These are phyloP conservation scores for Beauveria brongniartii DNA, from an alignment of 2,329 filamentous ascomycete species.

Conservation along the genomic window DNA sequence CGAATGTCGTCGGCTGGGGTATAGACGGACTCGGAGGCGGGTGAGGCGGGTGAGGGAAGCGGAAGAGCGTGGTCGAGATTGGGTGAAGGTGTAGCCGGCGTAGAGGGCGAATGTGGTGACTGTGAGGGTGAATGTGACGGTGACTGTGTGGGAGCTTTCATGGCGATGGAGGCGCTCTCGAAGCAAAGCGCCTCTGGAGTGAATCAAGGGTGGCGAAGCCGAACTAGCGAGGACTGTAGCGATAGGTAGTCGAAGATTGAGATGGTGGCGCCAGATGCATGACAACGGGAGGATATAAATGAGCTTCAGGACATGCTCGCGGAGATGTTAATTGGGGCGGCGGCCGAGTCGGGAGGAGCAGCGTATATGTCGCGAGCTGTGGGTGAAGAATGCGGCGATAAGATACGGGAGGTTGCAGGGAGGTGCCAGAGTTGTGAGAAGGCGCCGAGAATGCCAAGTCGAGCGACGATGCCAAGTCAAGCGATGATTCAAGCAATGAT, in stretches of 20 bases:
- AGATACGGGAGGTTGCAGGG: not conserved
- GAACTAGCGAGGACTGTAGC: not conserved
- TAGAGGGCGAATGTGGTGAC: not conserved
- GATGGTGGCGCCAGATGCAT: not conserved
- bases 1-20: not conserved
- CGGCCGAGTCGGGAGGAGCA: not conserved
- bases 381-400: not conserved
- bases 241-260: not conserved
- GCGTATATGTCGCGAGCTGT: not conserved
- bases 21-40: not conserved
- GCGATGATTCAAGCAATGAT: not conserved
- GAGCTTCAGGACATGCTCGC: not conserved
- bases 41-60: not conserved
- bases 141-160: not conserved
- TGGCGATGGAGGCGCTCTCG: not conserved
- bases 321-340: not conserved
- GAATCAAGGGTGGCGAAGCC: not conserved
- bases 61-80: not conserved
- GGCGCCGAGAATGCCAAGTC: not conserved
- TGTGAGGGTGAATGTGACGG: no score
- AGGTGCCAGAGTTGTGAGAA: not conserved
- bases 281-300: constrained; percentile 1
- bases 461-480: not conserved
- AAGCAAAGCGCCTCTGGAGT: not conserved
- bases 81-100: not conserved